Evolutionary conservation across 192 early-diverging fungal genomes (phyloP).

Genomic region (Blastocladiella britannica): DNA sequence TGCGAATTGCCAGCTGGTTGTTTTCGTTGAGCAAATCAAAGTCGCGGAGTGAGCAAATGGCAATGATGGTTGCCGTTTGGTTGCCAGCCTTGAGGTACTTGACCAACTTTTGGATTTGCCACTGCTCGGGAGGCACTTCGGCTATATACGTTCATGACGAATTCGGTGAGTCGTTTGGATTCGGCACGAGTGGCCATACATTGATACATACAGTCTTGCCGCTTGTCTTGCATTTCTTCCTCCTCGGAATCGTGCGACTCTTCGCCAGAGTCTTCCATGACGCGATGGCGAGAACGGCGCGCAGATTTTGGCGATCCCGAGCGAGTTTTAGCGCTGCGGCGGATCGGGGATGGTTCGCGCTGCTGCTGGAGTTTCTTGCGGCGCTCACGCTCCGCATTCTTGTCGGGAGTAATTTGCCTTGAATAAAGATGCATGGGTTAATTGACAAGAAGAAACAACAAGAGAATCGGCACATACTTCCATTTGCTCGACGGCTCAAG

Average conservation of each 20-base stretch:
- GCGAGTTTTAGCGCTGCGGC: not conserved
- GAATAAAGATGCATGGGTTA: not conserved
- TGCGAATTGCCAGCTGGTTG: slow-evolving; percentile 39
- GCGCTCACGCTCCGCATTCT: not conserved
- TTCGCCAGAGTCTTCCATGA: not conserved
- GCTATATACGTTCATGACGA: too few relatives aligned
- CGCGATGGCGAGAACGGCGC: too few relatives aligned
- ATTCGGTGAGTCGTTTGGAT: not conserved
- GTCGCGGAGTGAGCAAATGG: slow-evolving; percentile 37
- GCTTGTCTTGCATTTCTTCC: slow-evolving; percentile 32
- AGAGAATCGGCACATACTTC: not conserved
- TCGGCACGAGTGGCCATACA: slow-evolving; percentile 3
- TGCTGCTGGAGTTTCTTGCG: not conserved
- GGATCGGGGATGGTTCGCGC: not conserved
- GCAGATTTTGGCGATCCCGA: too few relatives aligned
- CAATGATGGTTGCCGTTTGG: slow-evolving; percentile 44
- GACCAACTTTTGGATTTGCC: slow-evolving; percentile 38
- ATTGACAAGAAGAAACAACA: not conserved
- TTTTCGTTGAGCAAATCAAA: slow-evolving; percentile 33
- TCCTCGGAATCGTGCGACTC: slow-evolving; percentile 16
- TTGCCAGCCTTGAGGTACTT: slow-evolving; percentile 40
- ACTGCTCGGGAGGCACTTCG: slow-evolving; percentile 39
- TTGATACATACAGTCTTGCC: slow-evolving; percentile 25
- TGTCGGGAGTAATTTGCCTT: not conserved
- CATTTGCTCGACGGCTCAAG: not conserved